Evolutionary conservation across 192 early-diverging fungal species (phyloP).

Genomic region (Jimgerdemannia lactiflua): DNA sequence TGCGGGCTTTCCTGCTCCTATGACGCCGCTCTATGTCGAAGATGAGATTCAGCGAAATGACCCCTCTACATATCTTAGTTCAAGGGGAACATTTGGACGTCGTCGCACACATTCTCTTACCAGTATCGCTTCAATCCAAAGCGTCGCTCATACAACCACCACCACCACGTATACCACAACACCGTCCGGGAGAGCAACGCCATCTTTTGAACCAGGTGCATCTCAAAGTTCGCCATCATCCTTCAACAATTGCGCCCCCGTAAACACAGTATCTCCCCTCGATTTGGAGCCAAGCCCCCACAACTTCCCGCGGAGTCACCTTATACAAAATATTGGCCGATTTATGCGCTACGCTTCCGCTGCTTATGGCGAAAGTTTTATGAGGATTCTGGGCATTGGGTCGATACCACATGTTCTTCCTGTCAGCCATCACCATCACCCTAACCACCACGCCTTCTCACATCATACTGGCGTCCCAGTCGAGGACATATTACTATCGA

Average conservation of each 20-base stretch:
- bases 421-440: conserved; percentile 42
- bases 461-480: conserved; percentile 72
- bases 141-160: conserved; percentile 18
- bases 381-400: conserved; percentile 70
- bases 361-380: conserved; percentile 70
- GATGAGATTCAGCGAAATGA: not conserved
- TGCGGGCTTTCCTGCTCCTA: not conserved
- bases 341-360: conserved; percentile 69
- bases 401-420: conserved; percentile 35
- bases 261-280: not conserved
- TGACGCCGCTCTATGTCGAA: not conserved
- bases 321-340: conserved; percentile 65
- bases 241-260: not conserved
- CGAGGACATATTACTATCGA: conserved; percentile 73
- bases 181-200: not conserved
- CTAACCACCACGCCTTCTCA: conserved; percentile 77
- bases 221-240: not conserved
- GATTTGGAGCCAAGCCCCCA: conserved; percentile 33
- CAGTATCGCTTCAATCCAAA: conserved; percentile 29
- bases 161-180: conserved; percentile 24
- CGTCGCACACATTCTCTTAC: conserved; percentile 24
- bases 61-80: not conserved
- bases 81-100: conserved; percentile 1
- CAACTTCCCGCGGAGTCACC: conserved; percentile 53
- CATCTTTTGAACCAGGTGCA: too few species aligned